phyloP scores from a whole-genome alignment of 2,329 filamentous ascomycete genomes.

The Plenodomus tracheiphilus region DNA sequence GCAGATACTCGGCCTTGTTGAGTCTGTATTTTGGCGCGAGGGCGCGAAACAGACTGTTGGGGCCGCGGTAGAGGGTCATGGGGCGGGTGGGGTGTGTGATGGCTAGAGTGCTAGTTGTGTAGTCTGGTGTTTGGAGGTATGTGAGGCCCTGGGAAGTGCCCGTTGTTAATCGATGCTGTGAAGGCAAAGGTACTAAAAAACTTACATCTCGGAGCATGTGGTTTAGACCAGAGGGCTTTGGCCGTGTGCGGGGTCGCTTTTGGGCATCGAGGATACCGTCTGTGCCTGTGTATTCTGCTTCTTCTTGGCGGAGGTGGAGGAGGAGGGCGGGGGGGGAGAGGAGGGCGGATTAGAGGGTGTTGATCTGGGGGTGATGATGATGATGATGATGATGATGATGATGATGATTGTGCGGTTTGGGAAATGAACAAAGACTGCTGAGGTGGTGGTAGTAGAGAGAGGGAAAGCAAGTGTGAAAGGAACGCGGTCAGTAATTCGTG shows the following conservation, averaged over 20 bases:
- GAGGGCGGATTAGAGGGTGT: slow-evolving; percentile 70
- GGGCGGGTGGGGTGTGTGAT: slow-evolving; percentile 27
- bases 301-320: slow-evolving; percentile 39
- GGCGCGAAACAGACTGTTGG: slow-evolving; percentile 34
- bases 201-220: slow-evolving; percentile 67
- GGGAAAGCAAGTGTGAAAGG: no score
- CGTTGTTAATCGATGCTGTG: no score
- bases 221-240: slow-evolving; percentile 57
- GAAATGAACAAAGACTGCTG: no score
- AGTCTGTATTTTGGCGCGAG: slow-evolving; percentile 35
- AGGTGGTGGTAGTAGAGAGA: no score
- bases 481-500: no score
- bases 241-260: slow-evolving; percentile 14
- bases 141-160: slow-evolving; percentile 47
- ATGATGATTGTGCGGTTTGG: slow-evolving; percentile 1
- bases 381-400: background rate
- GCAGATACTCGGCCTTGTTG: slow-evolving; percentile 45
- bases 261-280: slow-evolving; percentile 23
- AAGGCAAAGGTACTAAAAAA: no score
- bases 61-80: slow-evolving; percentile 41
- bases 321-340: slow-evolving; percentile 76
- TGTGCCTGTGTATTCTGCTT: slow-evolving; percentile 37
- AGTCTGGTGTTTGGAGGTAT: slow-evolving; percentile 47
- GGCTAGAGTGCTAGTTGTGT: slow-evolving; percentile 19
- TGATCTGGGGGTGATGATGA: slow-evolving; percentile 53